phyloP scores from a whole-genome alignment of 2,329 filamentous ascomycete genomes.

The Penicillium sp. region DNA sequence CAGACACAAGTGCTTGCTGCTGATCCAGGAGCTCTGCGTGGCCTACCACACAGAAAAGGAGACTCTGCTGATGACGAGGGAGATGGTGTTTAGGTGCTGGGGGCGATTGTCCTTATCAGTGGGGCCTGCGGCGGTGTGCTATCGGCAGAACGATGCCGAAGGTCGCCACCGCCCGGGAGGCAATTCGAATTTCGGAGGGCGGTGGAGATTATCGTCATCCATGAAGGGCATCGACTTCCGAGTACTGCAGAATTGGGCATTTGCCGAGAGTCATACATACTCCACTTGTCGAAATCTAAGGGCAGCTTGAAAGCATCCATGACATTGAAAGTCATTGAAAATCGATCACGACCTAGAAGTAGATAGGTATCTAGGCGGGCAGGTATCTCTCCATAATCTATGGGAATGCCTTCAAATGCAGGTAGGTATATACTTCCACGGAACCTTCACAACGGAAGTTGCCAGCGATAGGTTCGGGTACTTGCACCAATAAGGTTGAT shows the following conservation, averaged over 20 bases:
- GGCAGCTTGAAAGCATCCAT: background rate
- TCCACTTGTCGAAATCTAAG: background rate
- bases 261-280: background rate
- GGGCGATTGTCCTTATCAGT: constrained; percentile 14
- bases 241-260: background rate
- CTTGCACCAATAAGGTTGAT: too few relatives aligned
- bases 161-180: constrained; percentile 1
- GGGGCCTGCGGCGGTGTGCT: constrained; percentile 11
- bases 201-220: background rate
- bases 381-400: too few relatives aligned
- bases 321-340: too few relatives aligned
- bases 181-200: background rate
- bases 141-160: constrained; percentile 1
- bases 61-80: background rate
- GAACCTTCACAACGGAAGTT: too few relatives aligned
- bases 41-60: background rate
- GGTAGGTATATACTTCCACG: too few relatives aligned
- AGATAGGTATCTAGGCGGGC: too few relatives aligned
- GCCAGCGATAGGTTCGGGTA: too few relatives aligned
- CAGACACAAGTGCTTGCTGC: background rate
- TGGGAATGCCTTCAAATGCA: too few relatives aligned
- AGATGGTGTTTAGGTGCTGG: constrained; percentile 1
- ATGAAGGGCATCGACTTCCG: background rate
- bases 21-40: background rate
- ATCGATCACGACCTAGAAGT: too few relatives aligned